Evolutionary conservation across 768 basidiomycete species (phyloP), one percentile per base, ranked within the genome.

Genomic region (Cantharellus anzutake): DNA sequence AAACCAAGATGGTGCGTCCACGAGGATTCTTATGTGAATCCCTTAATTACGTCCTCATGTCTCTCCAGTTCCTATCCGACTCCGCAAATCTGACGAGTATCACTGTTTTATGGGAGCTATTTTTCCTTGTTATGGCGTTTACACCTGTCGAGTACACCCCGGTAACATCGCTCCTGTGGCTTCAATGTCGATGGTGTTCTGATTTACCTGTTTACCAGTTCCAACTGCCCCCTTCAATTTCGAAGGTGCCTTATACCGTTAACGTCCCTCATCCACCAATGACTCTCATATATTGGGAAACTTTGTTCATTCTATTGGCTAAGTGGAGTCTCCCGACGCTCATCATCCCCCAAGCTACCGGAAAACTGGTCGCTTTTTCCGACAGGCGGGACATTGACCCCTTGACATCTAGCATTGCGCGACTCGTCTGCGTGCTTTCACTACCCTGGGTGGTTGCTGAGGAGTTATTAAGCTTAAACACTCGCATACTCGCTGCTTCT

Each of bases 321-420:
- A 79, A 34, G 14, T 85, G 83, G 83, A 72, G 73, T 38, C 65
- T 83, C 48, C 83, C 83, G 2, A 73, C 81, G 11, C 62, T 85
- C 41, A 58, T 84, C 48, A 64, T 82, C n/a, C 83, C 83, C 11
- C 69, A 72, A 16, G 59, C 83, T 20, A 67, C 78, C 38, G 83
- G 82, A 1, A 73, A 72, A 42, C 63, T 85, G 44, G 77, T 84
- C 64, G 82, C 82, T 5, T 85, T 85, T 72, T 29, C 35, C 11
- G 34, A 35, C 39, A 29, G 37, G 34, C 29, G 42, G 5, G 60
- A 64, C 20, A 74, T 83, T 56, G 83, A 85, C 65, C 75, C 81
- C 2, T 73, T 85, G 52, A 80, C 82, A 0, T 79, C 79, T 2
- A 75, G 80, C 41, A 84, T 85, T 61, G 69, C 77, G 35, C 78